Evolutionary conservation across 306 rosid genomes (phyloP).

Genomic region (Argentina anserina): DNA sequence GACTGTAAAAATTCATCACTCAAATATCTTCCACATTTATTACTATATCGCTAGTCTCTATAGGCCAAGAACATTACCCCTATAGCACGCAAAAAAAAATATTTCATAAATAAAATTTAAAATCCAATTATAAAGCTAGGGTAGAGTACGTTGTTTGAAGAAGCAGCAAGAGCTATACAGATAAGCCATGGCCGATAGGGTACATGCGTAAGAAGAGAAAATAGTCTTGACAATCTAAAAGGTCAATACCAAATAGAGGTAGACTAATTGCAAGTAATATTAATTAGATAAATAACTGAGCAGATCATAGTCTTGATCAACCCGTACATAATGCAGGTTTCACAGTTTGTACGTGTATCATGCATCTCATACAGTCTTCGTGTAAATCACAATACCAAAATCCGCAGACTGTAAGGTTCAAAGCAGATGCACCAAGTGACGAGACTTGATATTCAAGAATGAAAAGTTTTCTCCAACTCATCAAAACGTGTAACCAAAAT

Average conservation of each 20-base stretch:
- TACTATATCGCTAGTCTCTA: not conserved
- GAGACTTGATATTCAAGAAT: not conserved
- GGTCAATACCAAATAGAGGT: not conserved
- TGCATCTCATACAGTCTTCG: not conserved
- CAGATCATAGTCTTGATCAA: too few relatives aligned
- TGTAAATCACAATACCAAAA: not conserved
- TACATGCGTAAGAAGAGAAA: conserved; percentile 6
- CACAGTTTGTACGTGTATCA: conserved; percentile 11
- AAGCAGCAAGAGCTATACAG: not conserved
- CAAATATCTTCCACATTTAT: not conserved
- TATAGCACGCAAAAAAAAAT: not conserved
- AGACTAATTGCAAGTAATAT: not conserved
- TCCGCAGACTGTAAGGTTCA: not conserved
- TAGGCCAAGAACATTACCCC: not conserved
- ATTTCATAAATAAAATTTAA: not conserved
- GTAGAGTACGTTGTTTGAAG: not conserved
- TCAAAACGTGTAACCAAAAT: conserved; percentile 11
- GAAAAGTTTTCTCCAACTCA: conserved; percentile 12
- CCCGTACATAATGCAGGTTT: conserved; percentile 15
- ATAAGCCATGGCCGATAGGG: not conserved
- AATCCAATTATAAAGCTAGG: not conserved
- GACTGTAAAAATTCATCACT: not conserved
- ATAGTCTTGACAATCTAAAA: not conserved
- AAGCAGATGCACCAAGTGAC: conserved; percentile 15
- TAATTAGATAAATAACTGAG: not conserved